Percentiles rank a stretch among this genome's conserved stretches.
These are phyloP conservation scores for Circinella minor DNA, from an alignment of 371 early-diverging fungal species.

Conservation along the genomic window DNA sequence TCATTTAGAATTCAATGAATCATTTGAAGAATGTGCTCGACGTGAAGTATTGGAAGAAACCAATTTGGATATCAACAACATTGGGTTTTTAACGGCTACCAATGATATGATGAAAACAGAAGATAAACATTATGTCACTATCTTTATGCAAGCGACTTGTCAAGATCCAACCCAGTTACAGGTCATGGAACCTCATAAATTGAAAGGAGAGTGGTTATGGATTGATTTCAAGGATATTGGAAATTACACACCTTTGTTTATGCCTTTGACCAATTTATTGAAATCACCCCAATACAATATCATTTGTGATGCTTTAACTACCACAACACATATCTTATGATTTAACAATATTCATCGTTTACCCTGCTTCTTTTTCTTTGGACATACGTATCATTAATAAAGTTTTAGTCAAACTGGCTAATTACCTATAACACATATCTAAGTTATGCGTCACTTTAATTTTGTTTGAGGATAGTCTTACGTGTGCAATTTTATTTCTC, in stretches of 20 bases:
- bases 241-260: constrained; percentile 45
- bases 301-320: not conserved
- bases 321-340: not conserved
- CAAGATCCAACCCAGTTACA: constrained; percentile 21
- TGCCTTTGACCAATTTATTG: constrained; percentile 34
- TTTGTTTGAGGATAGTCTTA: too few species aligned
- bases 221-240: constrained; percentile 45
- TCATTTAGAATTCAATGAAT: constrained; percentile 66
- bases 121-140: constrained; percentile 65
- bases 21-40: constrained; percentile 63
- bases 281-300: not conserved
- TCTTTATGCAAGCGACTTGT: constrained; percentile 56
- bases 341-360: too few species aligned
- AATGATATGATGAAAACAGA: constrained; percentile 62
- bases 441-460: too few species aligned
- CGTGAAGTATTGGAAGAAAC: constrained; percentile 69
- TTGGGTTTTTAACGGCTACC: constrained; percentile 52
- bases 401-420: too few species aligned
- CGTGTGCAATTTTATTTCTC: too few species aligned
- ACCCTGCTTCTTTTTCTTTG: too few species aligned
- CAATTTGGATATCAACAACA: constrained; percentile 40
- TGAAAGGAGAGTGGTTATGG: constrained; percentile 64
- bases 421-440: too few species aligned
- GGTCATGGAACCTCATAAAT: constrained; percentile 66
- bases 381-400: too few species aligned